Base-by-base conservation (phyloP, 1,284 basidiomycete genomes). In the Boletus sp. region DNA sequence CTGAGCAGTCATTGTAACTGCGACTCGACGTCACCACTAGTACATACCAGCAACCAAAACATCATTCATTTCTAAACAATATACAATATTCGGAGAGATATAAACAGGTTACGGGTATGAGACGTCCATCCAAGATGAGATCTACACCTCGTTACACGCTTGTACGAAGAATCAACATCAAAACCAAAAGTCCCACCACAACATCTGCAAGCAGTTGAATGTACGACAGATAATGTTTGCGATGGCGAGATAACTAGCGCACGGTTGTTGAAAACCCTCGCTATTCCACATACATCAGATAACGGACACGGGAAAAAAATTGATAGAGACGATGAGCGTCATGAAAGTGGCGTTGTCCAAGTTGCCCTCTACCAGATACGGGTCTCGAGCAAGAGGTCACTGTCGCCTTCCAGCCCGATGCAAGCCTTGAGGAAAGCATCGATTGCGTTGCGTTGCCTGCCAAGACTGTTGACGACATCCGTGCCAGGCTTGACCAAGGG, bases 401-500 rank as follows among this genome's bases (percentile, higher is more conserved):
- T 84, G 72, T 81, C 84, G 61, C 88, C 84, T 77, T 96, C 94
- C 49, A 97, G 77, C 16, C 93, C 94, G 56, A 96, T 77, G 77
- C 93, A 96, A 47, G 94, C 94, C 83, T 93, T 92, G 72, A 96
- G 79, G 85, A 96, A 96, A 61, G 85, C 82, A 78, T 98, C 96
- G 63, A 98, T 86, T n/a, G 93, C 96, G 62, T 94, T 92, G 71
- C 96, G 87, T 82, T 99, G 96, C 74, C 96, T 86, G 78, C 89
- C 91, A 65, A 98, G 84, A 69, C 89, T 91, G 86, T 99, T 99
- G 77, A 98, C 91, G 65, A 98, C 94, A 68, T 94, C 92, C 48
- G 89, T 90, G 62, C 86, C 96, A 62, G 94, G 95, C 84, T 98
- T 98, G 79, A 97, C 95, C 67, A 98, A 84, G 29, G 96, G 95